Conservation (phyloP, 257 asterid genomes). For the Gardenia jasminoides region DNA sequence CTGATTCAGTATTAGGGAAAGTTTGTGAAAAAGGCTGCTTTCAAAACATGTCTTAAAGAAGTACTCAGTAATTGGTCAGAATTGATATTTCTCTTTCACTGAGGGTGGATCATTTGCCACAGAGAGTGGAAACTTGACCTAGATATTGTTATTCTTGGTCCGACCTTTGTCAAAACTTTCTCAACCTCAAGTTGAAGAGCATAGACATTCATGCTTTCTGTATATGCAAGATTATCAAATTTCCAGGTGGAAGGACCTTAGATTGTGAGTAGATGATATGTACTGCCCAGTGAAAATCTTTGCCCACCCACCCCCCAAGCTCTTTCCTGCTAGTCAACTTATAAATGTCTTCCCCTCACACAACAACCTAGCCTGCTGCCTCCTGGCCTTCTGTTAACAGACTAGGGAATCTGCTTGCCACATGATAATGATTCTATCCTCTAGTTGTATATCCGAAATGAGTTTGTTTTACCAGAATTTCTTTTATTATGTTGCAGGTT, state of each 20-base stretch:
- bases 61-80: neutral
- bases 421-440: neutral
- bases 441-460: neutral
- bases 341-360: too few relatives aligned
- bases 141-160: neutral
- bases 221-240: neutral
- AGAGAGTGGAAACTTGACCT: neutral
- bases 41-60: neutral
- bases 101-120: neutral
- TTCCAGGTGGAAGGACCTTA: conserved; percentile 7
- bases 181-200: neutral
- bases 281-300: neutral
- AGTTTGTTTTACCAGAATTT: conserved; percentile 11
- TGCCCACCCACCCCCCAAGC: neutral
- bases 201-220: neutral
- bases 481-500: conserved; percentile 44
- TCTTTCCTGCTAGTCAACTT: too few relatives aligned
- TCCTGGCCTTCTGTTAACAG: neutral
- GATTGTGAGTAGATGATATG: neutral
- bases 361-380: neutral
- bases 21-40: neutral
- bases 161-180: neutral
- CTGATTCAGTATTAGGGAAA: neutral
- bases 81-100: neutral
- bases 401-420: neutral